Evolutionary conservation across 1,284 basidiomycete species (phyloP).

Genomic region (Phlebopus sp.): DNA sequence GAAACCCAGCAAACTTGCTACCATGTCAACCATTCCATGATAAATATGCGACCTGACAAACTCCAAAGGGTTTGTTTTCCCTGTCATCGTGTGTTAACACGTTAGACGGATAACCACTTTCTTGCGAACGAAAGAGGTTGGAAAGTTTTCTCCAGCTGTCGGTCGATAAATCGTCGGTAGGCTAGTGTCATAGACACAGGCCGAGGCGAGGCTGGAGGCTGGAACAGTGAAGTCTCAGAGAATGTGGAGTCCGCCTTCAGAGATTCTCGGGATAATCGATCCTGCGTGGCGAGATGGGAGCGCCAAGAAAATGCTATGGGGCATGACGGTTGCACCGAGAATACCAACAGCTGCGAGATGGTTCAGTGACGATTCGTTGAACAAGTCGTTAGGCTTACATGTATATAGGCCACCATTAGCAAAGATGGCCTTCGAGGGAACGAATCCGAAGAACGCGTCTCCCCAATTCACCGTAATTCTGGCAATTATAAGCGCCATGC

Average conservation of each 20-base stretch:
- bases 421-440: conserved; percentile 74
- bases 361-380: conserved; percentile 4
- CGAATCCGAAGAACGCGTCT: conserved; percentile 78
- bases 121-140: conserved; percentile 19
- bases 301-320: conserved; percentile 91
- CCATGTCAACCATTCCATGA: conserved; percentile 72
- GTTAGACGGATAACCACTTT: conserved; percentile 18
- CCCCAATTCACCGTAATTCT: conserved; percentile 77
- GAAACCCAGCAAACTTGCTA: conserved; percentile 69
- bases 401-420: conserved; percentile 72
- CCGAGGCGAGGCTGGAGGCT: neutral
- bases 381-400: conserved; percentile 41
- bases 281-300: conserved; percentile 80
- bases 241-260: conserved; percentile 4
- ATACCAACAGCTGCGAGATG: conserved; percentile 70
- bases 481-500: conserved; percentile 80
- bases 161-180: conserved; percentile 8
- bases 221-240: neutral
- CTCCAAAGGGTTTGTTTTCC: conserved; percentile 62
- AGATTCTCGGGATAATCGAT: conserved; percentile 47
- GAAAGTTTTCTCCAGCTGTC: conserved; percentile 21
- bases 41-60: conserved; percentile 77
- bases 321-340: conserved; percentile 85
- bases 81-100: conserved; percentile 47
- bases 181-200: conserved; percentile 8